Evolutionary conservation across 306 rosid genomes (phyloP), one percentile per base, ranked within the genome.

Genomic region (Quercus dentata): DNA sequence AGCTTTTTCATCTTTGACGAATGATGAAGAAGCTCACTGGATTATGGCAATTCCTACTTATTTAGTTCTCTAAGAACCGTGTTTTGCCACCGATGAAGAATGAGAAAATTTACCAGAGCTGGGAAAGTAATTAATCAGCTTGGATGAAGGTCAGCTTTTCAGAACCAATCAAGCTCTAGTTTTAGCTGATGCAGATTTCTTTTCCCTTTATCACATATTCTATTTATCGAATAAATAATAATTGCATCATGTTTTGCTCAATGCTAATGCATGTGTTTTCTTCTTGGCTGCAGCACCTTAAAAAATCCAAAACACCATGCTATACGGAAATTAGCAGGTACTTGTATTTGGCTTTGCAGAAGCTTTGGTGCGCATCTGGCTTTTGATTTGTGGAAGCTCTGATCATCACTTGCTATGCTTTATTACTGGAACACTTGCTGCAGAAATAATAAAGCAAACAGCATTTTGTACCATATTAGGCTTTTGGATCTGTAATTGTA

Each of bases 121-220:
- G 82, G 86, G 21, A 56, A 87, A 80, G 87, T 80, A 30, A 71
- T 84, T 82, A 76, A 84, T 89, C 81, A 74, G 79, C 83, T 85
- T 87, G 86, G 86, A 79, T 51, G 83, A 86, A 92, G 97, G 97
- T 94, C 83, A 83, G 85, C 56, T 51, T 71, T 49, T 3, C 61
- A 18, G 28, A 46, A 56, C 55, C 56, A 30, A 30, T 69, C 41
- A 63, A 63, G 35, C 41, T 63, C 38, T 63, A 12, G 41, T 15
- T 63, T 63, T 63, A 28, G 69, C 30, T 27, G 69, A 28, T 25
- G 11, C 69, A 5, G 41, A 28, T 63, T 27, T 68, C 72, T 19
- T 31, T 27, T 28, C 13, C 15, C 19, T 68, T 68, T 46, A 5
- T 46, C n/a, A 8, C 10, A 30, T 17, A 19, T 28, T 28, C 4